A percentile compares a stretch with the other conserved stretches of the same genome.
phyloP scores from a whole-genome alignment of 208 protist genomes.

The Trypanosomatidae sp. region DNA sequence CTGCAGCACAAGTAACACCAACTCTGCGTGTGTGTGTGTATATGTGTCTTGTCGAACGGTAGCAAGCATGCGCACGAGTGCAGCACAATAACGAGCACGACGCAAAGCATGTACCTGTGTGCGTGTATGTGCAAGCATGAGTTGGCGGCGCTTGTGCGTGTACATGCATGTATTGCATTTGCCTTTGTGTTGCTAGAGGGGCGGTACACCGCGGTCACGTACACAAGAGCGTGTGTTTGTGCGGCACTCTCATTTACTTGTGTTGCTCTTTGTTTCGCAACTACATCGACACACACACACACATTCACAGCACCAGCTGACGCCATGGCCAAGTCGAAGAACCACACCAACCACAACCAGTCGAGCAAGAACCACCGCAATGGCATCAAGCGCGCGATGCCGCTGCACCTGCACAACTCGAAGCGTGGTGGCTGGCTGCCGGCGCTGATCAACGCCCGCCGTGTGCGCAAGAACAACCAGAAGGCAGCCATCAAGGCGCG shows the following conservation, averaged over 20 bases:
- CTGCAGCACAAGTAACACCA: slow-evolving; percentile 13
- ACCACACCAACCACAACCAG: slow-evolving; percentile 92
- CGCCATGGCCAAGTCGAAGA: slow-evolving; percentile 89
- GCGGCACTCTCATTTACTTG: background rate
- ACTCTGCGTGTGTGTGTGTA: too few species aligned
- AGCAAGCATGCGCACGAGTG: too few species aligned
- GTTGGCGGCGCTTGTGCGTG: too few species aligned
- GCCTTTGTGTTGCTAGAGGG: too few species aligned
- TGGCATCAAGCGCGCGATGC: slow-evolving; percentile 77
- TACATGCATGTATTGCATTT: too few species aligned
- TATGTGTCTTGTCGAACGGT: too few species aligned
- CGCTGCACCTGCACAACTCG: slow-evolving; percentile 63
- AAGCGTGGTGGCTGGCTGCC: slow-evolving; percentile 71
- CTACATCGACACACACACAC: background rate
- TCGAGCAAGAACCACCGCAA: slow-evolving; percentile 88
- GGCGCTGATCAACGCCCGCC: slow-evolving; percentile 64
- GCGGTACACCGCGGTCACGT: too few species aligned
- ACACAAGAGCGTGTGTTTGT: too few species aligned
- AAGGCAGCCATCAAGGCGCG: slow-evolving; percentile 63
- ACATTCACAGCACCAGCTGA: slow-evolving; percentile 2
- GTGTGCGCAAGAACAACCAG: slow-evolving; percentile 83
- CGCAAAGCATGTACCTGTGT: too few species aligned
- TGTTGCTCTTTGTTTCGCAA: slow-evolving; percentile 1
- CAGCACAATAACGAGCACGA: too few species aligned
- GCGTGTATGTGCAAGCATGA: too few species aligned